Evolutionary conservation across 352 stramenopile genomes (phyloP).

Genomic region (Phytophthora pistaciae): DNA sequence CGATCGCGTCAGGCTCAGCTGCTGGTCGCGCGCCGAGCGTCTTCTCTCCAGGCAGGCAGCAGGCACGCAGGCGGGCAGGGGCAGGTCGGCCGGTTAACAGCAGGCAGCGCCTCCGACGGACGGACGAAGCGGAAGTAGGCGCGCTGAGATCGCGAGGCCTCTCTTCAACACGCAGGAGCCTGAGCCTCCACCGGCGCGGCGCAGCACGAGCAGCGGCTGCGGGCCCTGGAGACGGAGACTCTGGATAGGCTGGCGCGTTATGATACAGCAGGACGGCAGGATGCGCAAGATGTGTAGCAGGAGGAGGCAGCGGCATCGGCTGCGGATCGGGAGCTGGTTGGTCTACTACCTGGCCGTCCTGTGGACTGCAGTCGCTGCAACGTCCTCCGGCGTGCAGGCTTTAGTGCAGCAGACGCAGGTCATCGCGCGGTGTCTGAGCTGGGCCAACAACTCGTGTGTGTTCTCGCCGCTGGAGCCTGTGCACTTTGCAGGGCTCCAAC

Average conservation of each 20-base stretch:
- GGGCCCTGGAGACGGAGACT: neutral
- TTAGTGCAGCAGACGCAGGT: conserved; percentile 71
- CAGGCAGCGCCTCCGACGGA: neutral
- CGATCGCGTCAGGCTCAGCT: neutral
- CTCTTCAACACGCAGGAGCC: neutral
- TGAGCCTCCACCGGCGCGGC: neutral
- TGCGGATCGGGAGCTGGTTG: neutral
- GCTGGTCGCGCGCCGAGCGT: neutral
- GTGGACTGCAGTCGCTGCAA: conserved; percentile 6
- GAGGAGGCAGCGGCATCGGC: neutral
- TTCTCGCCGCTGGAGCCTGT: conserved; percentile 65
- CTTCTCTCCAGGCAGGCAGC: neutral
- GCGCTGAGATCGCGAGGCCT: neutral
- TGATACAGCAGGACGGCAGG: conserved; percentile 11
- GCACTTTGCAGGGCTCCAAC: conserved; percentile 51
- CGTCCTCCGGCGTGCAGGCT: conserved; percentile 14
- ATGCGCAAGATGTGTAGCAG: neutral
- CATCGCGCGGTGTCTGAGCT: conserved; percentile 65
- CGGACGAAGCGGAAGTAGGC: neutral
- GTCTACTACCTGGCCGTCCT: neutral
- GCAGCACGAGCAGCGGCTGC: neutral
- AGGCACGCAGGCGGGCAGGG: neutral
- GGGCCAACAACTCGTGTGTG: conserved; percentile 57
- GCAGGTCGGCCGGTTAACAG: neutral
- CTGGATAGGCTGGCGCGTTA: neutral